Evolutionary conservation across 1,139 yeast genomes (phyloP), one percentile per base, ranked within the genome.

Genomic region (Pichia sp.): DNA sequence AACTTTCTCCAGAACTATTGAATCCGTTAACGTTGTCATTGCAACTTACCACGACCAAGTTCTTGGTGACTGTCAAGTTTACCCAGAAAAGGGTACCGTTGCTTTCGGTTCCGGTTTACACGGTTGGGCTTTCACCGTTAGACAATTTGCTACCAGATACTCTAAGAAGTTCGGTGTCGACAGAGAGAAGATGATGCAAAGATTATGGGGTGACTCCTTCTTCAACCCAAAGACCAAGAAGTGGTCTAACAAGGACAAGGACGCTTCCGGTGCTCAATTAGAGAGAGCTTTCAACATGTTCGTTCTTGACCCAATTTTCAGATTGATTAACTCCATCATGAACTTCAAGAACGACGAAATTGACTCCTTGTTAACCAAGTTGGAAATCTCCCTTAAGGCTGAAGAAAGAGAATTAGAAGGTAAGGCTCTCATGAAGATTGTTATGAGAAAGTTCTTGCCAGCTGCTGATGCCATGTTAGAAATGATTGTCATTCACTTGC

Each of bases 231-330:
- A 88, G 86, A 91, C 97, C 71, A 91, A 88, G 85, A 91, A 91
- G 75, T 91, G 98, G 98, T 74, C 97, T 59, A 85, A 78, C 86
- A 84, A 83, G 74, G 94, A 79, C 61, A 86, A 81, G 68, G 96
- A 87, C 60, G 93, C 96, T 59, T 86, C 82, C 61, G 98, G 98
- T 61, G 82, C 86, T 74, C 69, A 77, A 45, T 82, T 91, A 64
- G 97, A 91, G 74, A 87, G 98, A 80, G 97, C 97, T 62, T 91
- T 91, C 94, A 86, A 85, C 88, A 85, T 86, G 94, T 91, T 91
- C 74, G 86, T 91, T 55, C 77, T 91, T 70, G 98, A 91, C 75
- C 98, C 98, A 66, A 91, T 91, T 73, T 91, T 87, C 85, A 84
- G 94, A 75, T 82, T 91, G 67, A 86, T 87, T 64, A 74, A 85